These are phyloP conservation scores for Heracleum sosnowskyi DNA, from an alignment of 129 eudicot genomes.

Conservation along the genomic window DNA sequence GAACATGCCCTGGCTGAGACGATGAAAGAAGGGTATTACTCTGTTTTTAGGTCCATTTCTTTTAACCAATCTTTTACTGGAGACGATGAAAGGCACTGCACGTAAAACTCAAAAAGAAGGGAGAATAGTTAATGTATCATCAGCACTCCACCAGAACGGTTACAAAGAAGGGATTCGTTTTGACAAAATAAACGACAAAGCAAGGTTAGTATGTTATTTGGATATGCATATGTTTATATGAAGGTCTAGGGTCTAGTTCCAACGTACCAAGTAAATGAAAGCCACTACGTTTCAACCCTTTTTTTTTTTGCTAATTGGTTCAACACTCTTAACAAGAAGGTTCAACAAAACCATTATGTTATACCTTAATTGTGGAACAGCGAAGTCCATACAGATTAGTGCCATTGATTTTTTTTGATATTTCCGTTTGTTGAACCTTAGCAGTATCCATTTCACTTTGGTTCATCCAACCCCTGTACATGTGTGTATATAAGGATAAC, in stretches of 20 bases:
- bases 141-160: constrained; percentile 49
- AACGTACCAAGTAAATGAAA: background rate
- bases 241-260: background rate
- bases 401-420: too few species aligned
- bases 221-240: too few species aligned
- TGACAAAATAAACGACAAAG: constrained; percentile 64
- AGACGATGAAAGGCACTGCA: constrained; percentile 78
- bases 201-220: constrained; percentile 32
- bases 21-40: background rate
- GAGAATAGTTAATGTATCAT: constrained; percentile 78
- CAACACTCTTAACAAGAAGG: too few species aligned
- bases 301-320: too few species aligned
- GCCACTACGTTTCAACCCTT: background rate
- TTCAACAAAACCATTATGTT: too few species aligned
- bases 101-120: constrained; percentile 65
- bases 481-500: too few species aligned
- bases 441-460: too few species aligned
- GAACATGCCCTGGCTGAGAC: background rate
- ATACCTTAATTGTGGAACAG: too few species aligned
- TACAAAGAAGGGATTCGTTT: constrained; percentile 73
- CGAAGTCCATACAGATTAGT: too few species aligned
- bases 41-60: constrained; percentile 65
- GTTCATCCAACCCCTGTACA: too few species aligned
- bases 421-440: too few species aligned
- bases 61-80: constrained; percentile 73